phyloP scores from a whole-genome alignment of 345 rosid genomes.

The Limnanthes douglasii region DNA sequence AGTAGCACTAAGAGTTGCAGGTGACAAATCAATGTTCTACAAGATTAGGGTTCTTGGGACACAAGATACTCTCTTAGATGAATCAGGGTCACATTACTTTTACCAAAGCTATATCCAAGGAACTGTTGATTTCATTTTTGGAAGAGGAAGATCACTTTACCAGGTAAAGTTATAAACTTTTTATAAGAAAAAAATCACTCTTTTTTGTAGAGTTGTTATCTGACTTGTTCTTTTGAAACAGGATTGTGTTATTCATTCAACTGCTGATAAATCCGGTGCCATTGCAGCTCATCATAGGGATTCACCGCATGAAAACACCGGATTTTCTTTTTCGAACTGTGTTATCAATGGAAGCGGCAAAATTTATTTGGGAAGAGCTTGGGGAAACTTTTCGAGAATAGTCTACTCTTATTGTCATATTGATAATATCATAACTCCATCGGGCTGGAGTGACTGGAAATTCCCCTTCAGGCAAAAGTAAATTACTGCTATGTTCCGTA shows the following conservation, averaged over 20 bases:
- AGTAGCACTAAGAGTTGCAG: slow-evolving; percentile 55
- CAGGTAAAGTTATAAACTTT: slow-evolving; percentile 19
- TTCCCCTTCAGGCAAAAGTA: slow-evolving; percentile 40
- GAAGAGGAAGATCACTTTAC: slow-evolving; percentile 59
- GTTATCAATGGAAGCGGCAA: slow-evolving; percentile 57
- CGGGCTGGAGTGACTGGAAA: slow-evolving; percentile 91
- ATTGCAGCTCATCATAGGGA: slow-evolving; percentile 84
- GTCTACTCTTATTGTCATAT: slow-evolving; percentile 61
- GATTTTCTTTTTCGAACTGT: slow-evolving; percentile 77
- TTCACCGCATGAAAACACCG: slow-evolving; percentile 45
- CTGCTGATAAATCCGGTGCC: slow-evolving; percentile 43
- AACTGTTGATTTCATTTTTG: slow-evolving; percentile 75
- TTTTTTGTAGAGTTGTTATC: neutral
- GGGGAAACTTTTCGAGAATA: slow-evolving; percentile 71
- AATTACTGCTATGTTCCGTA: neutral
- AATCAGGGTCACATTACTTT: slow-evolving; percentile 65
- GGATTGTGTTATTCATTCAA: slow-evolving; percentile 66
- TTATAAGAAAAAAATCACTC: neutral
- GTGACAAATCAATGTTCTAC: slow-evolving; percentile 72
- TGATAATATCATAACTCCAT: slow-evolving; percentile 40
- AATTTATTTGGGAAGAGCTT: slow-evolving; percentile 73
- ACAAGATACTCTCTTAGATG: slow-evolving; percentile 88
- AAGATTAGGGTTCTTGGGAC: slow-evolving; percentile 55
- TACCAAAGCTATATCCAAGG: slow-evolving; percentile 62
- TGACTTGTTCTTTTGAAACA: slow-evolving; percentile 9